Evolutionary conservation across 371 early-diverging fungal species (phyloP).

Genomic region (Cladochytrium tenue): DNA sequence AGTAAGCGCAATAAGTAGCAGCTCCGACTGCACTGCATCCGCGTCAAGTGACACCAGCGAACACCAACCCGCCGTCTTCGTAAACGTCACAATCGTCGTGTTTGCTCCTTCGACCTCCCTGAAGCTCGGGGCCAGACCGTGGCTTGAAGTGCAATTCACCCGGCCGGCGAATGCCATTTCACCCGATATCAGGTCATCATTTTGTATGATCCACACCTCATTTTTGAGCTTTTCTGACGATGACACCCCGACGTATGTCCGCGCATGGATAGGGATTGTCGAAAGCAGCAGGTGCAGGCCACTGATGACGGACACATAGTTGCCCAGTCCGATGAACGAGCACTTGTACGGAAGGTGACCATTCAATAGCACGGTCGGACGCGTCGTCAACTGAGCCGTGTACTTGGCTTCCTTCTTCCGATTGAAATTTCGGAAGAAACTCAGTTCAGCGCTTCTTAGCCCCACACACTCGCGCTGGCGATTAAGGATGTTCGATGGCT

Average conservation of each 20-base stretch:
- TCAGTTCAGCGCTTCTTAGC: slow-evolving; percentile 42
- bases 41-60: not conserved
- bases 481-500: slow-evolving; percentile 9
- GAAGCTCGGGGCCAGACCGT: slow-evolving; percentile 41
- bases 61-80: slow-evolving; percentile 50
- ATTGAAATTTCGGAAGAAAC: slow-evolving; percentile 74
- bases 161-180: slow-evolving; percentile 63
- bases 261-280: slow-evolving; percentile 66
- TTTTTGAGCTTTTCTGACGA: no score
- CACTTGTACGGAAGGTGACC: slow-evolving; percentile 64
- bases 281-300: slow-evolving; percentile 62
- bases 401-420: slow-evolving; percentile 44
- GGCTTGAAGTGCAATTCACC: slow-evolving; percentile 24
- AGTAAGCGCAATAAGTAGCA: slow-evolving; percentile 49
- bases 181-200: slow-evolving; percentile 42
- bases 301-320: slow-evolving; percentile 53
- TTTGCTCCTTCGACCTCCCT: slow-evolving; percentile 1
- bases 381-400: slow-evolving; percentile 42
- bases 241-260: slow-evolving; percentile 34
- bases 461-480: slow-evolving; percentile 15
- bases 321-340: slow-evolving; percentile 69
- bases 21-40: slow-evolving; percentile 27
- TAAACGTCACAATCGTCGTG: slow-evolving; percentile 50
- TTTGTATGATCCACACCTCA: slow-evolving; percentile 74
- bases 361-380: slow-evolving; percentile 38